Evolutionary conservation across 2,329 filamentous ascomycete genomes (phyloP).

Genomic region (Uncinocarpus reesii): DNA sequence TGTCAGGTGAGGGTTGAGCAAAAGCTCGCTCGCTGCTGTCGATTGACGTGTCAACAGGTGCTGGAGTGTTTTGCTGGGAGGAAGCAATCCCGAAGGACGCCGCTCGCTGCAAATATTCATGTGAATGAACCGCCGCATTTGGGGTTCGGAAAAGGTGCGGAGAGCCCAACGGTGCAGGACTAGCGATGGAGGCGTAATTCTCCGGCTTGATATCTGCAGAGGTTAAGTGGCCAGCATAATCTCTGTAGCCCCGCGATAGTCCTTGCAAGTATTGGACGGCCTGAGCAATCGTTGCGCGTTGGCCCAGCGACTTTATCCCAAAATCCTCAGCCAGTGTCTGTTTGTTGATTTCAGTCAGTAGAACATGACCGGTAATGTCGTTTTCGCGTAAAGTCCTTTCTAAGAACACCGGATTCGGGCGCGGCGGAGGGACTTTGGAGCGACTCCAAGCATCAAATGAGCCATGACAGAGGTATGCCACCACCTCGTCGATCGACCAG

Average conservation of each 20-base stretch:
- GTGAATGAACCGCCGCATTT: neutral
- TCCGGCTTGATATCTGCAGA: neutral
- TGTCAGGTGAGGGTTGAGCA: neutral
- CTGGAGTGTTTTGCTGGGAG: neutral
- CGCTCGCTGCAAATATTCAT: neutral
- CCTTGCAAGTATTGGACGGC: conserved; percentile 49
- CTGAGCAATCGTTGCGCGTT: conserved; percentile 48
- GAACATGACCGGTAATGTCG: conserved; percentile 53
- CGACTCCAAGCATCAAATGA: conserved; percentile 37
- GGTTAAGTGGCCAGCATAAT: conserved; percentile 7
- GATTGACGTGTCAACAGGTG: neutral
- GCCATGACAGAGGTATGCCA: conserved; percentile 52
- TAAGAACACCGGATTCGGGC: conserved; percentile 47
- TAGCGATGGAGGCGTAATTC: neutral
- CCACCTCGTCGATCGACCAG: conserved; percentile 61
- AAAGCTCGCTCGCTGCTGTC: neutral
- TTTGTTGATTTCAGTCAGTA: conserved; percentile 50
- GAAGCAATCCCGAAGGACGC: neutral
- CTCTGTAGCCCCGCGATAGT: conserved; percentile 43
- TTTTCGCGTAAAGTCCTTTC: conserved; percentile 49
- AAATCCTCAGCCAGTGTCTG: conserved; percentile 45
- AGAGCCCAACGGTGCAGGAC: conserved; percentile 8
- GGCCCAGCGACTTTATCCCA: conserved; percentile 47
- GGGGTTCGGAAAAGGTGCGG: neutral
- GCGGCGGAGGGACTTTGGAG: conserved; percentile 23